These are phyloP conservation scores for Urtica urens DNA, from an alignment of 306 rosid genomes.

Conservation along the genomic window DNA sequence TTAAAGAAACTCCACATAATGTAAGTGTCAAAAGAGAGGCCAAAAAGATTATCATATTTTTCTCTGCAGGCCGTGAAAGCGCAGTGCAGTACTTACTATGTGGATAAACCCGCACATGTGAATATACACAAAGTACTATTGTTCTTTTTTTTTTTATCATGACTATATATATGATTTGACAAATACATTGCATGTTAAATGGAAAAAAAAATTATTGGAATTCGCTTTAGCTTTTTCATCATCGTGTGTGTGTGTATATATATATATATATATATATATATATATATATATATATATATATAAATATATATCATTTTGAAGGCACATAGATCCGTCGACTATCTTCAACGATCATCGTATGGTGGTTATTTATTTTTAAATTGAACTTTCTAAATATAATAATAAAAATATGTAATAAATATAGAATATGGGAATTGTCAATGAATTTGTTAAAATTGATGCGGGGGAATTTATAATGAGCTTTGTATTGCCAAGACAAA, in stretches of 20 bases:
- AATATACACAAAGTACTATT: no score
- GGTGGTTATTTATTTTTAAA: not conserved
- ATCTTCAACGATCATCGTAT: not conserved
- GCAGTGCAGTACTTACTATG: not conserved
- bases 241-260: not conserved
- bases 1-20: constrained; percentile 8
- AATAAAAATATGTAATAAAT: no score
- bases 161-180: not conserved
- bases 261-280: not conserved
- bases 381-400: no score
- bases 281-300: not conserved
- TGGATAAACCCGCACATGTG: constrained; percentile 11
- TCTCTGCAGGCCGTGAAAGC: constrained; percentile 12
- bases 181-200: not conserved
- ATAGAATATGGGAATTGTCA: no score
- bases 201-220: not conserved
- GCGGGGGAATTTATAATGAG: not conserved
- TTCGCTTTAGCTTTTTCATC: not conserved
- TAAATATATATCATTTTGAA: not conserved
- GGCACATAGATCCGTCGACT: not conserved
- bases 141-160: no score
- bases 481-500: constrained; percentile 3
- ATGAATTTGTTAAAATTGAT: constrained; percentile 1
- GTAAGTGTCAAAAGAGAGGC: constrained; percentile 14
- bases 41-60: constrained; percentile 6